Evolutionary conservation across 139 green algal species (phyloP).

Genomic region (Trebouxia sp.): DNA sequence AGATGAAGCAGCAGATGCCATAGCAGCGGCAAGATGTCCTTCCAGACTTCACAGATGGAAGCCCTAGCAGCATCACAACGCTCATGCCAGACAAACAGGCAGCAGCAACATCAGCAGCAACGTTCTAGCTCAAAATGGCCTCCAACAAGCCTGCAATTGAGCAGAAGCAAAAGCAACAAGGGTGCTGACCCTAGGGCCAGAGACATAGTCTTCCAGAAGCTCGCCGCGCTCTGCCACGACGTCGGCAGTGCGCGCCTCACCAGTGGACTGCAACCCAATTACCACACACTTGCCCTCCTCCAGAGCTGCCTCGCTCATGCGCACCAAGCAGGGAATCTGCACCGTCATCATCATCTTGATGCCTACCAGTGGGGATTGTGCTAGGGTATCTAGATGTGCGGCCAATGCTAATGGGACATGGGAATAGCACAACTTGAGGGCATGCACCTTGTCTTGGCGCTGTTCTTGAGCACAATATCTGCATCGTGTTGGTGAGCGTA

Average conservation of each 20-base stretch:
- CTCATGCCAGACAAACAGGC: not conserved
- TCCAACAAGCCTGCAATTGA: not conserved
- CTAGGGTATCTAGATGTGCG: too few species aligned
- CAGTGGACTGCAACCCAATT: conserved; percentile 71
- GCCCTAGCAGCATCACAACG: not conserved
- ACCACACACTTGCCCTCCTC: conserved; percentile 65
- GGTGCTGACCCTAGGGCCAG: conserved; percentile 58
- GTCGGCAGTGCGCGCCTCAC: conserved; percentile 62
- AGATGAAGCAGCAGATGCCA: too few species aligned
- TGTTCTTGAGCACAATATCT: too few species aligned
- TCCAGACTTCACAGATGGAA: too few species aligned
- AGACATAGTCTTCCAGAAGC: conserved; percentile 65
- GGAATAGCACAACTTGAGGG: too few species aligned
- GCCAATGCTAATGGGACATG: too few species aligned
- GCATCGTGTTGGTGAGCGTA: too few species aligned
- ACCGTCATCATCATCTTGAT: too few species aligned
- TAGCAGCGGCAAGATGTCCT: too few species aligned
- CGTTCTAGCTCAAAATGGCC: not conserved
- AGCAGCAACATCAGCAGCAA: not conserved
- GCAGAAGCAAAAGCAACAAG: not conserved
- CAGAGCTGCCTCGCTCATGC: conserved; percentile 54
- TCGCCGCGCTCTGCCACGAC: conserved; percentile 54
- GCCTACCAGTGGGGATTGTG: too few species aligned
- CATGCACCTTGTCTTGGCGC: too few species aligned
- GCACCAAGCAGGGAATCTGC: conserved; percentile 61